A percentile compares a stretch with the other conserved stretches of the same genome.
Conservation (phyloP, 371 early-diverging fungal species). For the Actinomucor elegans region DNA sequence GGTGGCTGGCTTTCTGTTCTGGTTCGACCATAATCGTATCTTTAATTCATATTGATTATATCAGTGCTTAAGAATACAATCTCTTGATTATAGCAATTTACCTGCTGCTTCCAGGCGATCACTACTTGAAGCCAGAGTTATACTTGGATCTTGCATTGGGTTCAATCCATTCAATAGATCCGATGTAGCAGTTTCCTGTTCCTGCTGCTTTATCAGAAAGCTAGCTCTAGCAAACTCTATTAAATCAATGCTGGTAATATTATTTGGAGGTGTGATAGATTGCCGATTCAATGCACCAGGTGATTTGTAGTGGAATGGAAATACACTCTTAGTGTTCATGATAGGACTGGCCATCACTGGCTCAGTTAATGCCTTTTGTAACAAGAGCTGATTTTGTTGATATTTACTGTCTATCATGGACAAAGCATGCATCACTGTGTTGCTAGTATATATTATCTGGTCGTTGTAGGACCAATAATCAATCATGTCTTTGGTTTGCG, state of each 20-base stretch:
- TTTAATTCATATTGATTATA: too few relatives aligned
- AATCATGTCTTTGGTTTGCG: not conserved
- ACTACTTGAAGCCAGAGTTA: not conserved
- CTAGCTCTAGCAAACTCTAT: not conserved
- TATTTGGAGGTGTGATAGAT: not conserved
- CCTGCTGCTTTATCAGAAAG: too few relatives aligned
- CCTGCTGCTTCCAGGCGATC: not conserved
- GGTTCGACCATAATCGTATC: too few relatives aligned
- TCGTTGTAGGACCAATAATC: constrained; percentile 25
- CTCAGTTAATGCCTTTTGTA: constrained; percentile 28
- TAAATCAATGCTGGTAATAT: not conserved
- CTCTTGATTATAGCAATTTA: too few relatives aligned
- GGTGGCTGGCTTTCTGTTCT: too few relatives aligned
- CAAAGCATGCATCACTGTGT: constrained; percentile 14
- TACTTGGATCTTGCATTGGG: not conserved
- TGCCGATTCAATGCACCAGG: not conserved
- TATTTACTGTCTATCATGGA: constrained; percentile 14
- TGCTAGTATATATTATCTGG: constrained; percentile 2
- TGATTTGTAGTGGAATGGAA: not conserved
- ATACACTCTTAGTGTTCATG: constrained; percentile 31
- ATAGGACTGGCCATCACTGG: constrained; percentile 22
- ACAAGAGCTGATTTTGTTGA: constrained; percentile 13
- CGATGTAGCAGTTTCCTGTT: not conserved
- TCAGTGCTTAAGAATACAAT: too few relatives aligned
- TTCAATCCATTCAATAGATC: not conserved